phyloP scores from a whole-genome alignment of 23 red algal species.

The Gracilaria gracilis region DNA sequence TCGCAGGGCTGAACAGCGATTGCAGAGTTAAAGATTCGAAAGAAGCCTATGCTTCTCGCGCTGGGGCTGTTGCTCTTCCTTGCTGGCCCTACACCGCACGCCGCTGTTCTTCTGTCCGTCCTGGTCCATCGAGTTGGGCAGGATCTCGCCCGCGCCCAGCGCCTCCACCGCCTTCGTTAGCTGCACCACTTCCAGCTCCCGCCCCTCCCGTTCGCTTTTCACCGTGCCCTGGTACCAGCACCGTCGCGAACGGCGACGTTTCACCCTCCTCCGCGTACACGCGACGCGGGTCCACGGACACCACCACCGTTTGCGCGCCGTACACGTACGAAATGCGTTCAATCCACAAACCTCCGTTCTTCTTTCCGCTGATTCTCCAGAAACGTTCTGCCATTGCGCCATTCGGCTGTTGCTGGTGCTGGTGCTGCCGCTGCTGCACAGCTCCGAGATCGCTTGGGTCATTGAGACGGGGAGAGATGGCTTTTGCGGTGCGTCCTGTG shows the following conservation, averaged over 20 bases:
- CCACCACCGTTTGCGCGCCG: conserved; percentile 85
- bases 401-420: no score
- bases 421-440: no score
- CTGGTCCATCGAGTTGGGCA: conserved; percentile 93
- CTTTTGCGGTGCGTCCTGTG: no score
- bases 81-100: no score
- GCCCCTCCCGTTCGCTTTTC: conserved; percentile 85
- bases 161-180: conserved; percentile 49
- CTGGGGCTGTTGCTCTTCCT: no score
- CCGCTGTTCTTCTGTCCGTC: conserved; percentile 86
- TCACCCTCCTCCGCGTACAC: conserved; percentile 49
- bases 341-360: conserved; percentile 52
- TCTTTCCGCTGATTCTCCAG: conserved; percentile 6
- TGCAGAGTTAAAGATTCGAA: no score
- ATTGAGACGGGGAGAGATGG: no score
- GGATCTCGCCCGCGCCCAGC: conserved; percentile 93
- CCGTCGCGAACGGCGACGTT: conserved; percentile 3
- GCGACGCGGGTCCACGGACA: conserved; percentile 76
- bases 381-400: conserved; percentile 76
- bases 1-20: no score
- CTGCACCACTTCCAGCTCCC: conserved; percentile 90
- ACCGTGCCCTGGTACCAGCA: conserved; percentile 91
- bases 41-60: no score
- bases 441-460: no score
- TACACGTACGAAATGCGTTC: conserved; percentile 81